Base-by-base conservation (phyloP, 2,329 filamentous ascomycete species). In the Fusarium chlamydosporum region DNA sequence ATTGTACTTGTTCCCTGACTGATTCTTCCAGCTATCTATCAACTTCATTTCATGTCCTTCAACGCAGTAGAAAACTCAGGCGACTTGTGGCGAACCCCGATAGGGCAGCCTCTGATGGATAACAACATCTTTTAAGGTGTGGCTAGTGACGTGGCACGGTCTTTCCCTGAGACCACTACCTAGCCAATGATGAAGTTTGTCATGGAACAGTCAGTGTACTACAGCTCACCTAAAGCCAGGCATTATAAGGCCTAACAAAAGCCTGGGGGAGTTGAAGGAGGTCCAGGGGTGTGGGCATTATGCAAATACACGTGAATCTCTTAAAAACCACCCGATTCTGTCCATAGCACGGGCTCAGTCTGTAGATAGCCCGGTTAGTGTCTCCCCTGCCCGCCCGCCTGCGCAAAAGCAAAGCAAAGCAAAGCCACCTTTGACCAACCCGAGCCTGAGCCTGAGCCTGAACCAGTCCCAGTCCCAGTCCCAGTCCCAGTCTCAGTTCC, bases 221-320 rank as follows among this genome's bases (percentile, higher is more conserved):
- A 26, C 26, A 23, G 41, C 11, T 43, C n/a, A 29, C 53, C 41
- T 60, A 31, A 38, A 65, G 34, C 60, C 18, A 46, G 41, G 46
- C 41, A 46, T 64, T 41, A 12, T 41, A 52, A 54, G 51, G 35
- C 56, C 68, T 58, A 46, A 38, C 43, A 57, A 58, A 58, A 54
- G 46, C 48, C 41, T 47, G 26, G 40, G 46, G 42, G 27, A 35
- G 11, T 13, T 23, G 20, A 26, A 5, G 23, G 23, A 23, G 23
- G 23, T 23, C 6, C 23, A 23, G 6, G 23, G 23, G 23, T 23
- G 23, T 23, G 40, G 55, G 54, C 46, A 45, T 56, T 71, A 70
- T 62, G 56, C 53, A 65, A 61, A 53, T 65, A 70, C 73, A 75
- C 73, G 73, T 75, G 73, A 74, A 75, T 61, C 46, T 66, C 34